phyloP scores from a whole-genome alignment of 805 yeast genomes.

The Kluyveromyces nonfermentans region DNA sequence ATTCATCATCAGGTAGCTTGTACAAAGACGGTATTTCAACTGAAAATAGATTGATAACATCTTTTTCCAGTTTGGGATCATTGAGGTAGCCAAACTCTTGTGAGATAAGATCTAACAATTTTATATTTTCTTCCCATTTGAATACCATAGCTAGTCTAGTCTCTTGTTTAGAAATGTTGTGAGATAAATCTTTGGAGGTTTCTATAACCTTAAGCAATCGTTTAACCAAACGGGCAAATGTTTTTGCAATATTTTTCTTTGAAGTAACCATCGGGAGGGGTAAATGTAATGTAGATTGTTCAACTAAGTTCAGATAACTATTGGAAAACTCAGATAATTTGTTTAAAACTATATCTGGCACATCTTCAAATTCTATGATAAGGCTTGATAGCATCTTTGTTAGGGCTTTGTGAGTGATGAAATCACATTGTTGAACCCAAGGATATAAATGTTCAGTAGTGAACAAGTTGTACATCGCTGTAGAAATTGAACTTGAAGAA shows the following conservation, averaged over 20 bases:
- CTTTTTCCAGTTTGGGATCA: slow-evolving; percentile 24
- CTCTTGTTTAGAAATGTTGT: slow-evolving; percentile 31
- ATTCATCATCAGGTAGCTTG: slow-evolving; percentile 7
- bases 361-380: slow-evolving; percentile 40
- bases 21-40: slow-evolving; percentile 30
- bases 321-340: slow-evolving; percentile 47
- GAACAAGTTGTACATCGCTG: slow-evolving; percentile 53
- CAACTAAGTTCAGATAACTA: slow-evolving; percentile 38
- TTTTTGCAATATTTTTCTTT: slow-evolving; percentile 45
- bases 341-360: slow-evolving; percentile 46
- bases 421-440: slow-evolving; percentile 67
- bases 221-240: slow-evolving; percentile 43
- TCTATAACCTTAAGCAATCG: slow-evolving; percentile 47
- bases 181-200: slow-evolving; percentile 41
- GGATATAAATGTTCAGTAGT: slow-evolving; percentile 37
- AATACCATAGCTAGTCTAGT: slow-evolving; percentile 35
- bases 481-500: slow-evolving; percentile 43
- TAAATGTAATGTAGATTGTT: slow-evolving; percentile 34
- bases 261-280: slow-evolving; percentile 42
- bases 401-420: slow-evolving; percentile 45
- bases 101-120: slow-evolving; percentile 27
- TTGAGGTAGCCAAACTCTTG: slow-evolving; percentile 44
- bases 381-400: slow-evolving; percentile 54
- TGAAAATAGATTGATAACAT: slow-evolving; percentile 28
- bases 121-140: slow-evolving; percentile 48